A percentile compares a stretch with the other conserved stretches of the same genome.
Evolutionary conservation across 192 early-diverging fungal species (phyloP).

Genomic region (Haplosporangium gracile): DNA sequence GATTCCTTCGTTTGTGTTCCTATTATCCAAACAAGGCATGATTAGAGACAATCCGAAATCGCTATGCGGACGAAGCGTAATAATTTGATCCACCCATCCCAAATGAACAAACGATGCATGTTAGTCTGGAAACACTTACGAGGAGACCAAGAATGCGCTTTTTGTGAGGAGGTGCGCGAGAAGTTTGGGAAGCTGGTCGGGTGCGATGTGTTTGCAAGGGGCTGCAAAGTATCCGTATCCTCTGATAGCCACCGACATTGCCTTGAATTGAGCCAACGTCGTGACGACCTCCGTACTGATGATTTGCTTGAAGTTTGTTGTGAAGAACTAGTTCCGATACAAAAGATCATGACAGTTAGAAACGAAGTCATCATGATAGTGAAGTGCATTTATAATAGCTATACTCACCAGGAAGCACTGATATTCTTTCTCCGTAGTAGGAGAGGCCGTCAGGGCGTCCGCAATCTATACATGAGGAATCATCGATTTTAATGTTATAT

Average conservation of each 20-base stretch:
- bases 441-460: slow-evolving; percentile 23
- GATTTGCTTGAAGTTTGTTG: slow-evolving; percentile 57
- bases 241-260: slow-evolving; percentile 75
- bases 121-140: slow-evolving; percentile 53
- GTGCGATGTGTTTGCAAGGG: slow-evolving; percentile 64
- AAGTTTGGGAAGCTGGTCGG: slow-evolving; percentile 59
- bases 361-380: not conserved
- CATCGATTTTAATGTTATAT: not conserved
- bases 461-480: slow-evolving; percentile 28
- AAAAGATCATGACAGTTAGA: not conserved
- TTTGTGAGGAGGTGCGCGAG: slow-evolving; percentile 63
- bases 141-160: slow-evolving; percentile 63
- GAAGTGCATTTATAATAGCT: too few species aligned
- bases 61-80: too few species aligned
- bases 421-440: slow-evolving; percentile 40
- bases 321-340: slow-evolving; percentile 59
- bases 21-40: slow-evolving; percentile 2
- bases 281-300: slow-evolving; percentile 52
- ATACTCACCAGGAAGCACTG: slow-evolving; percentile 43
- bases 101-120: not conserved
- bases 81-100: not conserved
- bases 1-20: slow-evolving; percentile 62
- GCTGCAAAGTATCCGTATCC: slow-evolving; percentile 78
- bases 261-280: slow-evolving; percentile 52
- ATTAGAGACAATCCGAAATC: not conserved